Evolutionary conservation across 2,329 filamentous ascomycete species (phyloP).

Genomic region (Ceratocystis huliohia): DNA sequence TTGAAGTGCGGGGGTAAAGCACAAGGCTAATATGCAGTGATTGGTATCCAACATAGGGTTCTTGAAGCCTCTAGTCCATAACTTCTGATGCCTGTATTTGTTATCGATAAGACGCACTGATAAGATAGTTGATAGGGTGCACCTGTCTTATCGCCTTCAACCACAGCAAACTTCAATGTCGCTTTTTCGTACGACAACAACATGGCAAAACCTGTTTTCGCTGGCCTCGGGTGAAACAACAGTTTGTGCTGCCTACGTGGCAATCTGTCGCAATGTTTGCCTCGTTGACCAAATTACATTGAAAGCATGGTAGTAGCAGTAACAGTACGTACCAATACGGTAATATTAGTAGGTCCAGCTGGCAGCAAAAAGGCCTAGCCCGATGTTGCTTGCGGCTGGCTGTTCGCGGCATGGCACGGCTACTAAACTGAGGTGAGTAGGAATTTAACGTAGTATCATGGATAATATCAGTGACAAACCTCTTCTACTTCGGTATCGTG

Average conservation of each 20-base stretch:
- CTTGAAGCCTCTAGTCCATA: neutral
- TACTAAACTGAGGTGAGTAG: too few relatives aligned
- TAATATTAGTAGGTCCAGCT: too few relatives aligned
- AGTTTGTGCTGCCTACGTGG: constrained; percentile 1
- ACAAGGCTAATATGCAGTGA: neutral
- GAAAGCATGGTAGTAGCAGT: too few relatives aligned
- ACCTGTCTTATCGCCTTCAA: neutral
- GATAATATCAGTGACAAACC: neutral
- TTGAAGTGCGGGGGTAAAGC: neutral
- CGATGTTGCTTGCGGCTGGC: too few relatives aligned
- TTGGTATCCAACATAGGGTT: neutral
- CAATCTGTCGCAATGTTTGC: neutral
- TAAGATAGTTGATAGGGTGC: neutral
- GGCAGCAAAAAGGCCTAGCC: too few relatives aligned
- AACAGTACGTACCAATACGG: too few relatives aligned
- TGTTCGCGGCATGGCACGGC: too few relatives aligned
- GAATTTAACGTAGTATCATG: neutral
- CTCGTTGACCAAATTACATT: neutral
- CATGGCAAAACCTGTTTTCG: neutral
- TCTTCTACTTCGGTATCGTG: neutral
- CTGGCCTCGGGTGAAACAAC: neutral
- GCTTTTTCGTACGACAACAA: neutral
- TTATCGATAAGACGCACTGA: neutral
- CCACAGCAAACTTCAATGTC: neutral
- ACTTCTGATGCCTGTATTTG: neutral